Conservation (phyloP, 139 green algal genomes). For the Tetradesmus obliquus region DNA sequence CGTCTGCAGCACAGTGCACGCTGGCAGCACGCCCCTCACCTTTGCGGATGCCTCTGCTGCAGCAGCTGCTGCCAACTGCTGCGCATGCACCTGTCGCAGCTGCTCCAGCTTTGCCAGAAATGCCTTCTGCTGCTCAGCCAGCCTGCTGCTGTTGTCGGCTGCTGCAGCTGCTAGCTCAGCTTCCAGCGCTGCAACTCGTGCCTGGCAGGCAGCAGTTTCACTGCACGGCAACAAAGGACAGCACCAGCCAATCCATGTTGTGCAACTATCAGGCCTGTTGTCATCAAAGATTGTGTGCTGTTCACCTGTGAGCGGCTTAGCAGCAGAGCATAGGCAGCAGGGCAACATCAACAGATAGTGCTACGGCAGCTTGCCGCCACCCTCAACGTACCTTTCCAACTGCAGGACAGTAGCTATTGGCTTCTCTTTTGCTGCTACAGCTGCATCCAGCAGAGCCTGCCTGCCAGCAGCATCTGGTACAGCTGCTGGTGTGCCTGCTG, state of each 20-base stretch:
- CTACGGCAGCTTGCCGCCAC: not conserved
- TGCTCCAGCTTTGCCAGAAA: conserved; percentile 30
- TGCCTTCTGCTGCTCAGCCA: conserved; percentile 16
- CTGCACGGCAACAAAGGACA: not conserved
- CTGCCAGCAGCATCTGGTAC: conserved; percentile 1
- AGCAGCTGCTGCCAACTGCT: not conserved
- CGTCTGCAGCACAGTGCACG: not conserved
- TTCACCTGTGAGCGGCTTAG: not conserved
- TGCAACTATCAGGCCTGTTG: not conserved
- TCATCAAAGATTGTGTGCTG: not conserved
- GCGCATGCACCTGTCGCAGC: conserved; percentile 35
- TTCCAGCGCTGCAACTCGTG: not conserved
- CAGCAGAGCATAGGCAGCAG: not conserved
- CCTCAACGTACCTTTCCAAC: conserved; percentile 18
- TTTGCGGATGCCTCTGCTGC: not conserved
- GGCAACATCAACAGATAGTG: not conserved
- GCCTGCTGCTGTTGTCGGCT: not conserved
- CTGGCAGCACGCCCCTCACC: not conserved
- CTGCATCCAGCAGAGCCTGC: conserved; percentile 15
- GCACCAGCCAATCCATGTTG: not conserved
- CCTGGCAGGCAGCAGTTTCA: conserved; percentile 14
- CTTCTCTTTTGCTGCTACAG: conserved; percentile 34
- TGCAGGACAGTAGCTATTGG: not conserved
- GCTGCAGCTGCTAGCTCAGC: conserved; percentile 13
- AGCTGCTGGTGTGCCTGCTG: not conserved